Evolutionary conservation across 1,284 basidiomycete genomes (phyloP), one percentile per base, ranked within the genome.

Genomic region (Caloboletus firmus): DNA sequence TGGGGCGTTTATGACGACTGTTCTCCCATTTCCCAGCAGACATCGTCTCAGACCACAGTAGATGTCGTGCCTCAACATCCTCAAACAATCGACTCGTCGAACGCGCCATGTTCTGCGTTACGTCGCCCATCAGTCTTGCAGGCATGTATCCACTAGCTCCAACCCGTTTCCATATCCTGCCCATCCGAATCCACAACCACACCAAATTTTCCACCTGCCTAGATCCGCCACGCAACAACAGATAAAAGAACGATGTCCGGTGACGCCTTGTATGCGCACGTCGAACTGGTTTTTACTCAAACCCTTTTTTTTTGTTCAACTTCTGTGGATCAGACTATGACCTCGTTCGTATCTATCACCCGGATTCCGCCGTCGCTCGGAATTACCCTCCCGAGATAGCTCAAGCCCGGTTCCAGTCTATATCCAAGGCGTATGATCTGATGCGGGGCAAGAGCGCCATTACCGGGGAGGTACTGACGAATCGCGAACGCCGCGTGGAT

Each of bases 191-290:
- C 86, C 86, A 1, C 82, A 81, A 4, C 83, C 86, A 0, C 79
- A 85, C 62, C 83, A 89, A 62, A 83, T 89, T 52, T 89, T 89
- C 62, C 86, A 89, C 65, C 72, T 89, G 0, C 76, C 80, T 2
- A 67, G 68, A 11, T 75, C 72, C 15, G 84, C 85, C 5, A 76
- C 83, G 0, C 78, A 79, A 50, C 65, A 72, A 28, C 79, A 87
- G 51, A 82, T 89, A 52, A 89, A 89, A 67, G 68, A 76, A 20
- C 76, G 86, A 59, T 89, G 87, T 87, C 9, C 28, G 28, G 28
- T 30, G 28, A 30, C 28, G 28, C 28, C 11, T 30, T 30, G 15
- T 41, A 18, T 30, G 28, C 34, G 36, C 18, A 7, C 15, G 12
- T 45, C 43, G 22, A 31, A 45, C n/a, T 42, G 20, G 28, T 30